Percentiles rank a stretch among this genome's conserved stretches.
phyloP scores from a whole-genome alignment of 1,139 yeast genomes.

The Hyphopichia buzzinii region DNA sequence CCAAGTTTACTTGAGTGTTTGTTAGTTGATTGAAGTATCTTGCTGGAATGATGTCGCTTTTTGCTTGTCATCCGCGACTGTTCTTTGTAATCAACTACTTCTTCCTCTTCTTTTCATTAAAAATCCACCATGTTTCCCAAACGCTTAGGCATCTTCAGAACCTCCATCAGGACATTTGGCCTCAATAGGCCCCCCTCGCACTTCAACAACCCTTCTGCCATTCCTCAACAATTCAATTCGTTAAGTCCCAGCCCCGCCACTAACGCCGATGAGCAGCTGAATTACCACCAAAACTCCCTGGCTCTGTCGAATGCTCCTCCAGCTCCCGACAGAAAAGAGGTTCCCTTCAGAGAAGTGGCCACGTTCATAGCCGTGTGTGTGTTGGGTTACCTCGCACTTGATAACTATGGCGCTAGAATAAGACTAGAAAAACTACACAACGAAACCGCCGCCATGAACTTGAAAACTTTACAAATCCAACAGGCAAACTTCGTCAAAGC shows the following conservation, averaged over 20 bases:
- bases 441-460: conserved; percentile 40
- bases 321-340: neutral
- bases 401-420: conserved; percentile 46
- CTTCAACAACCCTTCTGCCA: conserved; percentile 3
- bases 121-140: no score
- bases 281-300: no score
- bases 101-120: no score
- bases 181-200: conserved; percentile 4
- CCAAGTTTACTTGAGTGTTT: no score
- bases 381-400: conserved; percentile 50
- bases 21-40: no score
- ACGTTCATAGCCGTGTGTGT: conserved; percentile 37
- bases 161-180: neutral
- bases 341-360: conserved; percentile 28
- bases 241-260: neutral
- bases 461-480: conserved; percentile 42
- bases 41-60: no score
- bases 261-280: no score
- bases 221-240: conserved; percentile 2
- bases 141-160: no score
- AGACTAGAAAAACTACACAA: conserved; percentile 39
- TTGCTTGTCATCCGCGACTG: no score
- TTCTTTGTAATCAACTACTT: no score
- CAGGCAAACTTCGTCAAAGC: conserved; percentile 43
- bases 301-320: neutral